Evolutionary conservation across 2,329 filamentous ascomycete genomes (phyloP), one percentile per base, ranked within the genome.

Genomic region (Claviceps monticola): DNA sequence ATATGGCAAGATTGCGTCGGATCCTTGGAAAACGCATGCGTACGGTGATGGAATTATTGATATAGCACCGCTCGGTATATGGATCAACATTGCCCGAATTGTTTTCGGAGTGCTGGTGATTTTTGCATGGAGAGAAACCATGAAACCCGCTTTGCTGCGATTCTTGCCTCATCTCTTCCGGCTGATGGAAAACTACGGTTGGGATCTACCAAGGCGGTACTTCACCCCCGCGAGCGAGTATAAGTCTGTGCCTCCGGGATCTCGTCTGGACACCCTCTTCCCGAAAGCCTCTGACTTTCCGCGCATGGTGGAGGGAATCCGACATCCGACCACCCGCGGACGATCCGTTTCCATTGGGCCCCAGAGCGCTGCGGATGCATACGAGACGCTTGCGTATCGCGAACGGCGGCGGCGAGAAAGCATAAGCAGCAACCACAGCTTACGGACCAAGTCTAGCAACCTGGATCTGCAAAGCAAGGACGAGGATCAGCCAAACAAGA

Each of bases 321-420:
- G 88, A 23, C 83, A 91, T 58, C 86, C 88, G 0, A 72, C 68
- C 4, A 71, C 68, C 14, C 76, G 88, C 54, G 84, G 84, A 55
- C 80, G 93, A 49, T 85, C 89, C 36, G 81, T 97, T 37, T 95
- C 89, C 5, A 79, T 97, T 50, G 93, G 93, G 0, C 93, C 93
- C 1, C 93, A 97, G 68, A 96, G 90, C 46, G 90, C 90, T 55
- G 93, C 93, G 2, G 93, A 98, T 69, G 93, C 89, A 23, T 95
- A 96, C 68, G 93, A 98, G 71, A 88, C 89, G 19, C 74, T 98
- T 48, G 93, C 91, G 5, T 95, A 95, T 63, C 83, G 91, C 19
- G 88, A 95, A 61, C 68, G 76, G 21, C 69, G 72, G 52, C 68
- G 78, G 34, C 66, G 76, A 36, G 78, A 81, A 68, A 76, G 78